Conservation (phyloP, 345 rosid genomes). For the Rhizophora apiculata region DNA sequence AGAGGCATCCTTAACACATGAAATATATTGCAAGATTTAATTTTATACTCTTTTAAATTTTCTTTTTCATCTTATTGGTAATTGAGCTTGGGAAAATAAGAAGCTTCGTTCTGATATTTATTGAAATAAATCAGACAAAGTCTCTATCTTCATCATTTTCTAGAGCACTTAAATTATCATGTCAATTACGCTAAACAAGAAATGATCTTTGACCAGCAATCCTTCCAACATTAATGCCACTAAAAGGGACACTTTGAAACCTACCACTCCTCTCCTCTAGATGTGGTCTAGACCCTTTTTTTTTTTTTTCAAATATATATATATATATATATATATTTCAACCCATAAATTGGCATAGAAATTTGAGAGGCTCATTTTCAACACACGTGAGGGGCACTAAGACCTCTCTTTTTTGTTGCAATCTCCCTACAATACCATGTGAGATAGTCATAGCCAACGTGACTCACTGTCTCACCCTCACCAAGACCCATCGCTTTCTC, state of each 20-base stretch:
- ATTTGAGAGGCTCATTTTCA: constrained; percentile 1
- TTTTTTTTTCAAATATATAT: no score
- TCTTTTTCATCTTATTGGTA: not conserved
- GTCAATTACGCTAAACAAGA: not conserved
- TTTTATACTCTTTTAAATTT: not conserved
- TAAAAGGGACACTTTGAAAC: not conserved
- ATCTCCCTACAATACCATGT: constrained; percentile 32
- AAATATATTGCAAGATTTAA: no score
- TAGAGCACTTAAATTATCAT: not conserved
- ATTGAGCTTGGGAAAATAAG: no score
- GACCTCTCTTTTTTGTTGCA: constrained; percentile 13
- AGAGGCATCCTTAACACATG: no score
- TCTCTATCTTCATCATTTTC: not conserved
- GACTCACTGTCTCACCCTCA: constrained; percentile 17
- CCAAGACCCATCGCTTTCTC: constrained; percentile 27
- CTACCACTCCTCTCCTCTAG: not conserved
- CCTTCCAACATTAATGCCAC: not conserved
- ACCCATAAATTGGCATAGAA: not conserved
- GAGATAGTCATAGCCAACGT: constrained; percentile 24
- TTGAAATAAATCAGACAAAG: not conserved
- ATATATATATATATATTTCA: not conserved
- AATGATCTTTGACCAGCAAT: not conserved
- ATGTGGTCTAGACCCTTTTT: constrained; percentile 4
- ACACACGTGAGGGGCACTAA: constrained; percentile 18
- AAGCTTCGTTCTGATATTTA: not conserved